Evolutionary conservation across 768 basidiomycete species (phyloP).

Genomic region (Porphyrellus cyaneotinctus): DNA sequence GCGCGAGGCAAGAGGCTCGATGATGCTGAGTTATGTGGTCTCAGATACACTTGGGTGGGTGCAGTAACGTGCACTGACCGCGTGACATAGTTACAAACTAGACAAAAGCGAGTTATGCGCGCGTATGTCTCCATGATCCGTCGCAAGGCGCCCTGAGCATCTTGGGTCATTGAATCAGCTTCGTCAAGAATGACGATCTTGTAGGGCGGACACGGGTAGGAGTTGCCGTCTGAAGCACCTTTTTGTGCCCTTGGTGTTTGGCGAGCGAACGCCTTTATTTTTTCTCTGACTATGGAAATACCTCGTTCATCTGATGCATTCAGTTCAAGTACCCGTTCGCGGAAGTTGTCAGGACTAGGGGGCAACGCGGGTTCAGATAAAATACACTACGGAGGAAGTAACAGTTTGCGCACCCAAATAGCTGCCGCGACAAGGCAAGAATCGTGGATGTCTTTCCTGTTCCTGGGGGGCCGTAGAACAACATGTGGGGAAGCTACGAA

Average conservation of each 20-base stretch:
- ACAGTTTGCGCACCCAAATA: conserved; percentile 74
- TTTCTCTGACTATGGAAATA: conserved; percentile 94
- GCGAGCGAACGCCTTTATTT: conserved; percentile 96
- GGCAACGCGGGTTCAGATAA: neutral
- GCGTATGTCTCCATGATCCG: conserved; percentile 99
- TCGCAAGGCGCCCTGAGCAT: conserved; percentile 92
- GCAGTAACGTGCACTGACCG: conserved; percentile 52
- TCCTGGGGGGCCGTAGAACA: conserved; percentile 98
- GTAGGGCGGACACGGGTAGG: conserved; percentile 95
- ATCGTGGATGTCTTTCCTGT: conserved; percentile 99
- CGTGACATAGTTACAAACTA: conserved; percentile 99
- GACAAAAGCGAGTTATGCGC: conserved; percentile 93
- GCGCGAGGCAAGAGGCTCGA: conserved; percentile 96
- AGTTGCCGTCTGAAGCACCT: conserved; percentile 68
- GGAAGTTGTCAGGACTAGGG: conserved; percentile 89
- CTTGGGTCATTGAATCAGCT: conserved; percentile 99
- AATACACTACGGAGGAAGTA: neutral
- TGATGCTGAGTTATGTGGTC: conserved; percentile 59
- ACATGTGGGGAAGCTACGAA: conserved; percentile 93
- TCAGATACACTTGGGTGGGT: neutral
- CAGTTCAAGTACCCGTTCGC: conserved; percentile 88
- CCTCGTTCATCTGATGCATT: conserved; percentile 99
- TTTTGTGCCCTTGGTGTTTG: conserved; percentile 83
- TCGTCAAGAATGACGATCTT: conserved; percentile 99
- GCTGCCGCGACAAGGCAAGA: conserved; percentile 85